Conservation (phyloP, 805 yeast genomes). For the Wickerhamomyces tratensis region DNA sequence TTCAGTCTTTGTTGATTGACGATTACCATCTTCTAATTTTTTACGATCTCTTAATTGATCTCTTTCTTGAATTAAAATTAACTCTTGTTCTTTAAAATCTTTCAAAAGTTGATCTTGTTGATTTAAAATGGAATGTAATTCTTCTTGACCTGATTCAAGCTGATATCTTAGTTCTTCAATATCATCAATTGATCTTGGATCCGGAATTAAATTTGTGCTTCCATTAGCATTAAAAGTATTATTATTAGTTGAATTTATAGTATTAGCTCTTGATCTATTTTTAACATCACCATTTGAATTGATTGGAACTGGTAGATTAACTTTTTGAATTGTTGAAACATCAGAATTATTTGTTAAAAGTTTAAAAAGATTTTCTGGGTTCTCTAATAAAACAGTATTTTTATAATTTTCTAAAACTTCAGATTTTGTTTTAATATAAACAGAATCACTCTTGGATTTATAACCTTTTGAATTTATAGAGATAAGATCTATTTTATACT, state of each 20-base stretch:
- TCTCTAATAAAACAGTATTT: constrained; percentile 19
- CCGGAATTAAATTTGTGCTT: constrained; percentile 9
- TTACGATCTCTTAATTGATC: constrained; percentile 29
- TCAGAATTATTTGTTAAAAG: constrained; percentile 24
- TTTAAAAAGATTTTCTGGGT: constrained; percentile 28
- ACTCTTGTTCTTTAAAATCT: constrained; percentile 31
- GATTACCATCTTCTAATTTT: constrained; percentile 30
- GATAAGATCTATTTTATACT: constrained; percentile 34
- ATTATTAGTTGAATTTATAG: constrained; percentile 16
- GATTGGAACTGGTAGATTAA: constrained; percentile 7
- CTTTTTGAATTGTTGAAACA: constrained; percentile 18
- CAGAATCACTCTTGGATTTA: constrained; percentile 30
- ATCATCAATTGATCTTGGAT: constrained; percentile 22
- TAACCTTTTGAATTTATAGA: constrained; percentile 29
- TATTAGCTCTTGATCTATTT: constrained; percentile 26
- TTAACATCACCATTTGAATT: constrained; percentile 15
- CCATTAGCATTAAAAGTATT: constrained; percentile 4
- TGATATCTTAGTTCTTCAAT: constrained; percentile 32
- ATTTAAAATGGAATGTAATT: constrained; percentile 23
- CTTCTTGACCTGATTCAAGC: constrained; percentile 32
- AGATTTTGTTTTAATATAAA: constrained; percentile 29
- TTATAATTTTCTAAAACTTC: constrained; percentile 12
- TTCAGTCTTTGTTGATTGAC: constrained; percentile 29
- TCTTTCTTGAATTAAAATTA: constrained; percentile 22
- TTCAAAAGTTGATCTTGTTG: constrained; percentile 22